Base-by-base conservation (phyloP, 176 grass and related monocot genomes). In the Musa schizocarpa region DNA sequence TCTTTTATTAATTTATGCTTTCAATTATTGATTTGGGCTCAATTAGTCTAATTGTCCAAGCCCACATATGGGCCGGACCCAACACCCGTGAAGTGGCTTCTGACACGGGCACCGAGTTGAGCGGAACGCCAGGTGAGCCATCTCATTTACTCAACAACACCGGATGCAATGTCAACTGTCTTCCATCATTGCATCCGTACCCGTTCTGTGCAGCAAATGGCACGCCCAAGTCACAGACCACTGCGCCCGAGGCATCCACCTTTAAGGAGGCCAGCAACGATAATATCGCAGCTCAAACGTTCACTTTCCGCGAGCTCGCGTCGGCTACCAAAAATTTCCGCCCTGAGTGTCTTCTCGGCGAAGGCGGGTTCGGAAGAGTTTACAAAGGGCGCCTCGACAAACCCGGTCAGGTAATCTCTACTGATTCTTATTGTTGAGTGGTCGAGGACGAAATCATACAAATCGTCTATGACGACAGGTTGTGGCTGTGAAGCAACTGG, bases 351-450 rank as follows among this genome's bases (percentile, higher is more conserved):
- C 78, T 99, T 7, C 50, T 99, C 23, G 95, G 95, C 53, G 86
- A 93, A 77, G 90, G 90, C n/a, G 88, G 88, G 23, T 99, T 99
- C 52, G 90, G 95, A 54, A 99, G 90, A 80, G 95, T 99, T 25
- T 99, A 89, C 75, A 94, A 94, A 72, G 95, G 95, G 13, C 75
- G 73, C 68, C 79, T 93, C 76, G 62, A 73, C 10, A 85, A 70
- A 16, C 9, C 77, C 74, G 86, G 80, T 9, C 86, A 91, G 88
- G 95, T 99, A 93, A n/a, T 13, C 27, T 56, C 25, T 34, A 9
- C 65, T 26, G 29, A 21, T 12, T 54, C 24, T 13, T 75, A 17
- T 75, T 61, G 48, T 13, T 22, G 50, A 2, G 22, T 63, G 17
- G 3, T 34, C 55, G 48, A 48, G 13, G 8, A 29, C 0, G 16